A percentile compares a stretch with the other conserved stretches of the same genome.
phyloP scores from a whole-genome alignment of 2,329 filamentous ascomycete species.

The Ploettnerulaceae sp. region DNA sequence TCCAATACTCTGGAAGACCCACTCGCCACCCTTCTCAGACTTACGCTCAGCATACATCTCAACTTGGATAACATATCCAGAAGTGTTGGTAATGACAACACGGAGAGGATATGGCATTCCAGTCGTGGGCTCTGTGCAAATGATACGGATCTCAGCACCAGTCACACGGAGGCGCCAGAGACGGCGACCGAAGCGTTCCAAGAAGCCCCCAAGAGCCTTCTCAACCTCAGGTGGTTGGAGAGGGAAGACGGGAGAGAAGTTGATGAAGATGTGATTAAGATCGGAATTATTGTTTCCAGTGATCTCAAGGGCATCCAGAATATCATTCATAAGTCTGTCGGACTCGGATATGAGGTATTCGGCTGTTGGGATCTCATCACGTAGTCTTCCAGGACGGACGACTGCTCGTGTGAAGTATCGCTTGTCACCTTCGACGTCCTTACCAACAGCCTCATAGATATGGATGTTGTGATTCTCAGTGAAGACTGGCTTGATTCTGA shows the following conservation, averaged over 20 bases:
- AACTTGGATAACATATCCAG: constrained; percentile 94
- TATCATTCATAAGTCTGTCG: constrained; percentile 94
- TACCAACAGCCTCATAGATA: constrained; percentile 95
- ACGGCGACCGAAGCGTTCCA: constrained; percentile 91
- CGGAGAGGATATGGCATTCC: constrained; percentile 86
- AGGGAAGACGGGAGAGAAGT: constrained; percentile 96
- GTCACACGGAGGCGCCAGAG: constrained; percentile 96
- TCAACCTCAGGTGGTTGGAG: constrained; percentile 86
- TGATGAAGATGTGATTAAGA: constrained; percentile 99
- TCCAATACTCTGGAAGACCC: constrained; percentile 97
- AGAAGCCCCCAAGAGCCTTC: constrained; percentile 86
- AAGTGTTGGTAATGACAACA: constrained; percentile 97
- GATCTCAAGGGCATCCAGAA: constrained; percentile 94
- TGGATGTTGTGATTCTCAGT: constrained; percentile 99
- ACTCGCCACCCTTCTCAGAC: constrained; percentile 88
- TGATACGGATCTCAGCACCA: constrained; percentile 95
- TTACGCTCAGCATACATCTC: constrained; percentile 98
- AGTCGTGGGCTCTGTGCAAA: constrained; percentile 86
- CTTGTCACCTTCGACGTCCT: constrained; percentile 93
- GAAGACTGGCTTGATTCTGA: constrained; percentile 97
- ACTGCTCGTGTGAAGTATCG: constrained; percentile 97
- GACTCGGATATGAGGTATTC: constrained; percentile 98
- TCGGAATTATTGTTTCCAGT: constrained; percentile 99
- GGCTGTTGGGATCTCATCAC: constrained; percentile 96
- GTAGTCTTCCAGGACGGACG: constrained; percentile 86